These are phyloP conservation scores for Podospora appendiculata DNA, from an alignment of 495 filamentous ascomycete species.

Conservation along the genomic window DNA sequence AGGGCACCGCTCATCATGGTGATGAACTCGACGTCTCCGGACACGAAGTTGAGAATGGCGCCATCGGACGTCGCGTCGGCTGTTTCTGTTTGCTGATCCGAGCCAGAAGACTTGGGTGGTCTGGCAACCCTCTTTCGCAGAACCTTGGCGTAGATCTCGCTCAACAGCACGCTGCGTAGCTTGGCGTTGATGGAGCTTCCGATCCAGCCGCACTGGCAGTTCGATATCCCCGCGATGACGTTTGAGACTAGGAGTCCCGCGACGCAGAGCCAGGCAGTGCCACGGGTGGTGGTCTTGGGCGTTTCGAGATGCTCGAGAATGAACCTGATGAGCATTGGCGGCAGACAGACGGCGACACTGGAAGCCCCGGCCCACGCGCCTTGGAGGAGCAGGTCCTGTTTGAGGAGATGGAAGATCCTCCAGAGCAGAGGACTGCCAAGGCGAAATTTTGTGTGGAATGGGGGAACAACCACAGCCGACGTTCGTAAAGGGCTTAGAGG, in stretches of 20 bases:
- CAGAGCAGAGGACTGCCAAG: background rate
- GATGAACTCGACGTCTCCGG: background rate
- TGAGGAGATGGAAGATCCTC: background rate
- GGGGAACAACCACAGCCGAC: background rate
- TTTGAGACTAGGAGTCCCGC: background rate
- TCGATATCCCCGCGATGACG: background rate
- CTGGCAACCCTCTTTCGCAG: background rate
- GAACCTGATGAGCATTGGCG: background rate
- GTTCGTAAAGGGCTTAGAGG: background rate
- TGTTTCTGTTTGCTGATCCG: background rate
- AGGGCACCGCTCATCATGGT: background rate
- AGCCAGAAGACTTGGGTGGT: background rate
- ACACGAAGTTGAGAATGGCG: background rate
- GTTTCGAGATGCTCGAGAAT: background rate
- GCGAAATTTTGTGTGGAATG: background rate
- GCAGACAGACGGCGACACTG: background rate
- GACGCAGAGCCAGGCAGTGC: background rate
- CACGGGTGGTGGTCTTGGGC: background rate
- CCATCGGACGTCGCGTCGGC: background rate
- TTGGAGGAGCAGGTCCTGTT: background rate
- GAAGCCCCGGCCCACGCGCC: background rate
- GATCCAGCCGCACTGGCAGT: background rate
- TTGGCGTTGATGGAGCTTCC: background rate
- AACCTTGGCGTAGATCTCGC: background rate
- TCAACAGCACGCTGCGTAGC: background rate